phyloP scores from a whole-genome alignment of 768 basidiomycete genomes.

The Phylloporus scabripes region DNA sequence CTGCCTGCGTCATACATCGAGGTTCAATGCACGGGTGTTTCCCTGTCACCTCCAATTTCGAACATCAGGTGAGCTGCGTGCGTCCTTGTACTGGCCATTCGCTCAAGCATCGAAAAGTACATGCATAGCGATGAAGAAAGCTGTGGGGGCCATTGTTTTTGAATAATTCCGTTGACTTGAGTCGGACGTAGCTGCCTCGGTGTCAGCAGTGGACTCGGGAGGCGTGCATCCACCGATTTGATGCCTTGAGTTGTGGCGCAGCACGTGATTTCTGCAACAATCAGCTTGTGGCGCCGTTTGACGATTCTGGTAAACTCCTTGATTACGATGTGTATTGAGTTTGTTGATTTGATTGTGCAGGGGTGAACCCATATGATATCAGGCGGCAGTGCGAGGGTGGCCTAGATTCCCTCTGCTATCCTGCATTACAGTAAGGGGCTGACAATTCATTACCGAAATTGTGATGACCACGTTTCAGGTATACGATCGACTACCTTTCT shows the following conservation, averaged over 20 bases:
- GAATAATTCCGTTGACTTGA: background rate
- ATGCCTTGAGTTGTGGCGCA: constrained; percentile 61
- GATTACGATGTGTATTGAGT: no score
- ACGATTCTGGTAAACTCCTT: no score
- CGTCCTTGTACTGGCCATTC: background rate
- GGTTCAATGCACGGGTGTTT: constrained; percentile 50
- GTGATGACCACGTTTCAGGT: constrained; percentile 31
- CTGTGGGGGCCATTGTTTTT: constrained; percentile 22
- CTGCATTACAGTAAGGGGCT: constrained; percentile 38
- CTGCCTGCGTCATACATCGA: constrained; percentile 43
- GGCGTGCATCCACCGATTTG: constrained; percentile 62
- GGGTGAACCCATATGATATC: constrained; percentile 64
- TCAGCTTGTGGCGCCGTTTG: no score
- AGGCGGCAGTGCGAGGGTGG: constrained; percentile 52
- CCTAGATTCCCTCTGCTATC: constrained; percentile 54
- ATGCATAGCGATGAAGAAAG: constrained; percentile 41
- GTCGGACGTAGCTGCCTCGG: constrained; percentile 52
- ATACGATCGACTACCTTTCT: constrained; percentile 60
- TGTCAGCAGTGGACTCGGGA: constrained; percentile 55
- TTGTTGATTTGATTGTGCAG: constrained; percentile 13
- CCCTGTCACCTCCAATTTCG: constrained; percentile 42
- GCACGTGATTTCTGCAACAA: no score
- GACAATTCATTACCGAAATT: background rate
- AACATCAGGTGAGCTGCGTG: constrained; percentile 17
- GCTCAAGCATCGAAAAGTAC: constrained; percentile 11